Base-by-base conservation (phyloP, 2,329 filamentous ascomycete species). In the Nothophoma quercina region DNA sequence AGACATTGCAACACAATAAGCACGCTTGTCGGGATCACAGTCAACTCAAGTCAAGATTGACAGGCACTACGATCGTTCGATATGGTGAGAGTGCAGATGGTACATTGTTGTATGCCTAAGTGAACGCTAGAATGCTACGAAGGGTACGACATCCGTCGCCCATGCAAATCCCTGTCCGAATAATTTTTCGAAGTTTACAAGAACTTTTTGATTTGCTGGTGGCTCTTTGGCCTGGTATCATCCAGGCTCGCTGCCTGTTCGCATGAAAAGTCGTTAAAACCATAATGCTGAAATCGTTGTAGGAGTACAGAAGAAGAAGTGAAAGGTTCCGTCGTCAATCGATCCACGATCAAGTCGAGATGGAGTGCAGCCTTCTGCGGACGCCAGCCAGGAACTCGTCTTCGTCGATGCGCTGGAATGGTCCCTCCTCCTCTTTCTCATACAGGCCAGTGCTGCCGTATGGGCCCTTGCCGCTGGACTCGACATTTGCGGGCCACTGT, bases 381-480 rank as follows among this genome's bases (percentile, higher is more conserved):
- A 74, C 65, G 8, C 74, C 75, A 29, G 55, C 55, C 26, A 77
- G 59, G 53, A 75, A 77, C n/a, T 74, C 73, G 33, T 60, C 62
- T 43, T 77, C 74, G 13, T 70, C 63, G 22, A 77, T 69, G 40
- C 68, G 67, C 47, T 75, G 71, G 62, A 76, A 77, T 8, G 67
- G 68, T 5, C 71, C 71, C 51, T 79, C 78, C 43, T 78, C 75
- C 35, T 76, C 73, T 49, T 81, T 81, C 48, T 77, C 79, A 51
- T 81, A 82, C 7, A 79, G 70, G 1, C 79, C 79, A 13, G 77
- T 79, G 58, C 73, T 77, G 18, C 79, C 79, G 53, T 80, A 82
- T 1, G 79, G 79, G 0, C 79, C 79, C 59, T 81, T 80, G 33
- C 78, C 68, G 67, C 72, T 68, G 52, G 72, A 67, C 8, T 65